phyloP scores from a whole-genome alignment of 441 rosid genomes.

The Hura crepitans region DNA sequence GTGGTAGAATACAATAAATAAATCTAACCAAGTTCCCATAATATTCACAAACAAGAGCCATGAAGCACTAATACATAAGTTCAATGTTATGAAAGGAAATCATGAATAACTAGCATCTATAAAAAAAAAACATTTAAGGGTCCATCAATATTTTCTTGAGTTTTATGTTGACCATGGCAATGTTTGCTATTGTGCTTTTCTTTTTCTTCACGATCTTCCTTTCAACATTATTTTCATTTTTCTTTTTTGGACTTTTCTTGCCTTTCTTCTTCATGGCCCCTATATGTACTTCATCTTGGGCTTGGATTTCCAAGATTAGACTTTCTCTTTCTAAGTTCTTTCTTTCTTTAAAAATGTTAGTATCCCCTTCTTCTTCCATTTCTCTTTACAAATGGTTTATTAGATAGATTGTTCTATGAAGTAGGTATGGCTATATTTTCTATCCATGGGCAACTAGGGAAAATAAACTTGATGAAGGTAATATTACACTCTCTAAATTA shows the following conservation, averaged over 20 bases:
- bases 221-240: slow-evolving; percentile 35
- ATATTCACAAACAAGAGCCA: slow-evolving; percentile 3
- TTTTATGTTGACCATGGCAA: slow-evolving; percentile 45
- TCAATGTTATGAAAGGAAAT: slow-evolving; percentile 57
- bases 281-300: slow-evolving; percentile 47
- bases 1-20: slow-evolving; percentile 21
- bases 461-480: slow-evolving; percentile 38
- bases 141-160: slow-evolving; percentile 40
- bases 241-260: slow-evolving; percentile 36
- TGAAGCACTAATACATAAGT: slow-evolving; percentile 1
- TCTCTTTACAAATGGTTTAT: slow-evolving; percentile 37
- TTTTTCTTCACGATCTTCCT: slow-evolving; percentile 31
- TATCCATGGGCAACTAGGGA: slow-evolving; percentile 36
- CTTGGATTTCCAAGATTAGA: slow-evolving; percentile 35
- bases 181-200: slow-evolving; percentile 45
- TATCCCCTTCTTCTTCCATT: slow-evolving; percentile 54
- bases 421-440: slow-evolving; percentile 29
- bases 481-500: slow-evolving; percentile 44
- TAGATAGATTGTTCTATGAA: slow-evolving; percentile 27
- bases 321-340: slow-evolving; percentile 32
- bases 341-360: slow-evolving; percentile 30
- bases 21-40: slow-evolving; percentile 18
- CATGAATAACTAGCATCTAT: slow-evolving; percentile 50
- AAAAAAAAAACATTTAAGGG: slow-evolving; percentile 32
- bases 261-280: slow-evolving; percentile 47